Evolutionary conservation across 1,284 basidiomycete species (phyloP), one percentile per base, ranked within the genome.

Genomic region (Cryptococcus sp.): DNA sequence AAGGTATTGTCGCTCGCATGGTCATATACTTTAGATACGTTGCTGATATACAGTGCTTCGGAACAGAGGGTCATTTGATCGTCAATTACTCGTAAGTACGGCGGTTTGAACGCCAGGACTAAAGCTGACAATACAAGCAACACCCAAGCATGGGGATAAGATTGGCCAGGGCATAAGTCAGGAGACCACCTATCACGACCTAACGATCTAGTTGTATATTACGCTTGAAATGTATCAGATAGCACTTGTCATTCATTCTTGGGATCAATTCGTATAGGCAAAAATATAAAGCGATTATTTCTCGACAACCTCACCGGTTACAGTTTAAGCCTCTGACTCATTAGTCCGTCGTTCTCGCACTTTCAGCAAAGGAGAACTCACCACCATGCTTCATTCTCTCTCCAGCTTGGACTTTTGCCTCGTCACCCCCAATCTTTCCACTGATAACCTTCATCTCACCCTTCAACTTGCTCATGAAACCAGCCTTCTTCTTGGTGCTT

Each of bases 51-150:
- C 62, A 91, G 88, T 92, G 88, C 37, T 96, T 93, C 69, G 83
- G 87, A 3, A 94, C 92, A 0, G 91, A 93, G 63, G 88, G 88
- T 0, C 90, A 93, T 72, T 79, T 96, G 62, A 94, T 96, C 74
- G 91, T 97, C 45, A 96, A 97, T 76, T 96, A 96, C 72, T 93
- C 89, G 91, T 87, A 45, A 55, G 81, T 55, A 16, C 23, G 3
- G 21, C 18, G 7, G 11, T 43, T 14, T 21, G 16, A 43, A 10
- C 4, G 32, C 45, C 3, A 24, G 25, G n/a, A 7, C n/a, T 2
- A 25, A 39, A 39, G 36, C 36, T 39, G 7, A 39, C 7, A 39
- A 14, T 14, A 19, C 36, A 39, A 14, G 18, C 34, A 39, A 16
- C 16, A 39, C 36, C 4, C 36, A 39, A 14, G 36, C 36, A n/a